phyloP scores from a whole-genome alignment of 306 rosid genomes.

The Trichosanthes cucumerina region DNA sequence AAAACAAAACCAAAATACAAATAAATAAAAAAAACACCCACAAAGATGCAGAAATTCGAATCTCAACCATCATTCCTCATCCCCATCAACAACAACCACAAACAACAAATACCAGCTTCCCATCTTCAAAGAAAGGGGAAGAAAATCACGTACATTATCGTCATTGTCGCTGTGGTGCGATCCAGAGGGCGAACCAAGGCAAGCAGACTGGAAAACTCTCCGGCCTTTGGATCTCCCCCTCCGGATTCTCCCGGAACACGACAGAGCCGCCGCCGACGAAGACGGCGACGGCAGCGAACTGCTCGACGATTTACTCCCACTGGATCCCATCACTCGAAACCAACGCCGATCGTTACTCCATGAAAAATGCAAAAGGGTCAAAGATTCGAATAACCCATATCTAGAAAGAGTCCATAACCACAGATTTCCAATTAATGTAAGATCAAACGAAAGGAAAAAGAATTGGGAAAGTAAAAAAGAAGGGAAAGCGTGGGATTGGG shows the following conservation, averaged over 20 bases:
- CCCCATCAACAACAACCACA: neutral
- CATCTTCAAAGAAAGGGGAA: neutral
- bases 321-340: slow-evolving; percentile 57
- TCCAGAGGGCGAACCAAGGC: slow-evolving; percentile 68
- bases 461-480: slow-evolving; percentile 6
- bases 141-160: slow-evolving; percentile 34
- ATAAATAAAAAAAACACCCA: neutral
- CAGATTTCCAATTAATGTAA: neutral
- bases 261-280: slow-evolving; percentile 11
- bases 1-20: neutral
- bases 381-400: neutral
- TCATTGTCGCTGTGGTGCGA: slow-evolving; percentile 62
- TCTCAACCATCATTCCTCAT: neutral
- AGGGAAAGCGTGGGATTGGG: slow-evolving; percentile 1
- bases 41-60: neutral
- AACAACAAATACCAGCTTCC: neutral
- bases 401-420: neutral
- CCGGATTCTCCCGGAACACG: slow-evolving; percentile 22
- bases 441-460: neutral
- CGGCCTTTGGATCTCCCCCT: slow-evolving; percentile 45
- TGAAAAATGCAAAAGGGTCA: neutral
- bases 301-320: slow-evolving; percentile 55
- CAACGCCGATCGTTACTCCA: neutral
- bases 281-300: slow-evolving; percentile 12
- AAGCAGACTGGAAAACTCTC: slow-evolving; percentile 54